Conservation (phyloP, 2,329 filamentous ascomycete genomes). For the Fusarium metavorans region DNA sequence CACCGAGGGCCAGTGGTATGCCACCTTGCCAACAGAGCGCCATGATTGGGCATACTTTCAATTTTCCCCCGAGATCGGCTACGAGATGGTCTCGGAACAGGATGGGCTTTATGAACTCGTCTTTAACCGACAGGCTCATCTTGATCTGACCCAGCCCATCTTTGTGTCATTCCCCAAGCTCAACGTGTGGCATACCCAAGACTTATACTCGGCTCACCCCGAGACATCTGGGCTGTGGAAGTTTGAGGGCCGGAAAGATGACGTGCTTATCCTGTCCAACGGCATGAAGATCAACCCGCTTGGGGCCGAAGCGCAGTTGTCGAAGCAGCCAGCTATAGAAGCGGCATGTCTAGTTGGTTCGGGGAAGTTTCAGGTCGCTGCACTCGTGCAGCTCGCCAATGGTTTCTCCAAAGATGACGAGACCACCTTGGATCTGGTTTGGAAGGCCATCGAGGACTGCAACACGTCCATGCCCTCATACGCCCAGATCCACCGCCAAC, state of each 20-base stretch:
- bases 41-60: background rate
- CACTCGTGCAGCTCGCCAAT: background rate
- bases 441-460: background rate
- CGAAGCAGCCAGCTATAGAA: background rate
- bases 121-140: background rate
- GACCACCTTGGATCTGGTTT: background rate
- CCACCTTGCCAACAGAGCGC: background rate
- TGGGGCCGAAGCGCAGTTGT: background rate
- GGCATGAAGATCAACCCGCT: background rate
- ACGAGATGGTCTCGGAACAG: background rate
- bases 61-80: background rate
- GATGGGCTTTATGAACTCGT: background rate
- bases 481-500: background rate
- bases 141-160: background rate
- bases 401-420: background rate
- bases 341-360: background rate
- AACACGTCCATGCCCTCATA: background rate
- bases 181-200: background rate
- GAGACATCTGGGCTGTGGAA: background rate
- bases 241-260: background rate
- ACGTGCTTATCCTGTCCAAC: background rate
- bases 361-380: background rate
- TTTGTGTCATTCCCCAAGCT: background rate
- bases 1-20: background rate
- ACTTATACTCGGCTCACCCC: background rate